These are phyloP conservation scores for Debaryomyces tyrocola DNA, from an alignment of 805 yeast genomes.

Conservation along the genomic window DNA sequence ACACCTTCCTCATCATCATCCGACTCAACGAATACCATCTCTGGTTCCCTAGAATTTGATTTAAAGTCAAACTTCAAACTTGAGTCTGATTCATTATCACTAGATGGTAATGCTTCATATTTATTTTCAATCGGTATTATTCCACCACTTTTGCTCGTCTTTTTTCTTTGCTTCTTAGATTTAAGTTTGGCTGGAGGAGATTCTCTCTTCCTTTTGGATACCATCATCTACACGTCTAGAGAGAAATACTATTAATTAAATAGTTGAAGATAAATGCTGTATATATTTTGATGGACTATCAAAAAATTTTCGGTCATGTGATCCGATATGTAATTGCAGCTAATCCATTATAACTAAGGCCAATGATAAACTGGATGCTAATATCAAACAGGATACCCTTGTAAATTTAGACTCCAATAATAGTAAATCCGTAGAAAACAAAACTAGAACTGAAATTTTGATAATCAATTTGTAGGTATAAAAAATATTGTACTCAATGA, in stretches of 20 bases:
- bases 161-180: constrained; percentile 22
- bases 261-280: not conserved
- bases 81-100: constrained; percentile 22
- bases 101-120: constrained; percentile 20
- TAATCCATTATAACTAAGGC: not conserved
- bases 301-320: constrained; percentile 7
- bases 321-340: not conserved
- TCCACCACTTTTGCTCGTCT: constrained; percentile 12
- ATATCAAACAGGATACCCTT: not conserved
- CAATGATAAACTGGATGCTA: not conserved
- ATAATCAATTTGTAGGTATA: not conserved
- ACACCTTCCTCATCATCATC: constrained; percentile 18
- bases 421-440: not conserved
- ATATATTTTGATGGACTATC: not conserved
- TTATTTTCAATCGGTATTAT: constrained; percentile 16
- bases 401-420: not conserved
- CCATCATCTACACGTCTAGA: constrained; percentile 7
- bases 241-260: not conserved
- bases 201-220: constrained; percentile 24
- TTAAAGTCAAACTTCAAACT: constrained; percentile 22
- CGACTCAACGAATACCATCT: constrained; percentile 31
- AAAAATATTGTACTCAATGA: not conserved
- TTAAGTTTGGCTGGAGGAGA: constrained; percentile 14
- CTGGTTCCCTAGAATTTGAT: constrained; percentile 14
- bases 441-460: not conserved